These are phyloP conservation scores for Xylariales sp. DNA, from an alignment of 2,329 filamentous ascomycete genomes.

Conservation along the genomic window DNA sequence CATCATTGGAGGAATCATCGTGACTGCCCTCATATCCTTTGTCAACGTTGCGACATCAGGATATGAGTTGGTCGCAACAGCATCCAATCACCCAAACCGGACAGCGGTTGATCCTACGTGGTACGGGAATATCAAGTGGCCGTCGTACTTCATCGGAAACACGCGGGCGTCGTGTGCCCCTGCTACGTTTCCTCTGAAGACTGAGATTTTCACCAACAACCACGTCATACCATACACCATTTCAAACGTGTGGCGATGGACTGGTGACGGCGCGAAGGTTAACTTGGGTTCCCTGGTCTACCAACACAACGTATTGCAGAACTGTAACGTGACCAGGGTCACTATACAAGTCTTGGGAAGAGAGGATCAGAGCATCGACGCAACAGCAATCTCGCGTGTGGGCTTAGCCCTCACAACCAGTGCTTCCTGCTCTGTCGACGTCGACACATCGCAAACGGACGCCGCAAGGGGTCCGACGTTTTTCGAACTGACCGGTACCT, in stretches of 20 bases:
- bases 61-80: constrained; percentile 11
- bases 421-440: constrained; percentile 10
- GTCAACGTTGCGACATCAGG: constrained; percentile 13
- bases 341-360: constrained; percentile 7
- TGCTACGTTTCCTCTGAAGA: constrained; percentile 9
- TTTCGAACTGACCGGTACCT: constrained; percentile 8
- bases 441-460: constrained; percentile 4
- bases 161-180: constrained; percentile 5
- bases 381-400: constrained; percentile 8
- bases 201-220: constrained; percentile 12
- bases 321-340: constrained; percentile 12
- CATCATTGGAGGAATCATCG: constrained; percentile 11
- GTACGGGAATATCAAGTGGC: constrained; percentile 11
- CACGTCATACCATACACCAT: constrained; percentile 12
- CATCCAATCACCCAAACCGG: constrained; percentile 10
- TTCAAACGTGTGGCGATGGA: constrained; percentile 6
- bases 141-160: constrained; percentile 11
- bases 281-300: constrained; percentile 10
- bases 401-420: constrained; percentile 5
- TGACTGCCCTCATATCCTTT: constrained; percentile 13
- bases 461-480: constrained; percentile 4
- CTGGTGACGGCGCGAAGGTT: not conserved
- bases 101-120: constrained; percentile 10
- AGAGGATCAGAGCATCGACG: constrained; percentile 4
- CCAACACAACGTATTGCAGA: constrained; percentile 3